Evolutionary conservation across 495 filamentous ascomycete genomes (phyloP).

Genomic region (Aspergillus affinis): DNA sequence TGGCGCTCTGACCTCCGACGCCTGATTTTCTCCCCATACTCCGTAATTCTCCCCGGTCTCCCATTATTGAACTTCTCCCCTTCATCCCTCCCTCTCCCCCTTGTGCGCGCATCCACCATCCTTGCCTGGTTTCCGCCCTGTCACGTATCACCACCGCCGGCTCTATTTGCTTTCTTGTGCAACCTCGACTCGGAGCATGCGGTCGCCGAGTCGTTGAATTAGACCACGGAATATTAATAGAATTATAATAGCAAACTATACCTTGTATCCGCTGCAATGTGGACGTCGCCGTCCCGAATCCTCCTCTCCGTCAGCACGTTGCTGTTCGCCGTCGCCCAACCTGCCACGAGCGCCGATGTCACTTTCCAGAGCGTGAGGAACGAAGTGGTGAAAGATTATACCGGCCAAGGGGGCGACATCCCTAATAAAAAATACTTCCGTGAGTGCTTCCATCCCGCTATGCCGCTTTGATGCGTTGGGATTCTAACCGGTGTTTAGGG

Average conservation of each 20-base stretch:
- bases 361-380: slow-evolving; percentile 46
- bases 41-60: neutral
- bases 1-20: neutral
- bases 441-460: slow-evolving; percentile 33
- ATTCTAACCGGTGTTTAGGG: slow-evolving; percentile 34
- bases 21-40: neutral
- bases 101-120: neutral
- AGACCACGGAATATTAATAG: neutral
- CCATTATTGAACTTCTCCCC: neutral
- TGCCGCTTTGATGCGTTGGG: slow-evolving; percentile 6
- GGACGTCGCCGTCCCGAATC: slow-evolving; percentile 13
- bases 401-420: slow-evolving; percentile 45
- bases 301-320: slow-evolving; percentile 26
- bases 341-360: slow-evolving; percentile 21
- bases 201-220: neutral
- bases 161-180: slow-evolving; percentile 1
- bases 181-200: neutral
- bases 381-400: slow-evolving; percentile 46
- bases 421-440: slow-evolving; percentile 57
- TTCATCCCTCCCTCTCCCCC: neutral
- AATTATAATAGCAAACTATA: neutral
- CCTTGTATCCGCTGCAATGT: slow-evolving; percentile 10
- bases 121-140: slow-evolving; percentile 1
- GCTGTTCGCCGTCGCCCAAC: slow-evolving; percentile 10
- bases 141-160: slow-evolving; percentile 4